Conservation (phyloP, 345 rosid genomes). For the Ricinus communis region DNA sequence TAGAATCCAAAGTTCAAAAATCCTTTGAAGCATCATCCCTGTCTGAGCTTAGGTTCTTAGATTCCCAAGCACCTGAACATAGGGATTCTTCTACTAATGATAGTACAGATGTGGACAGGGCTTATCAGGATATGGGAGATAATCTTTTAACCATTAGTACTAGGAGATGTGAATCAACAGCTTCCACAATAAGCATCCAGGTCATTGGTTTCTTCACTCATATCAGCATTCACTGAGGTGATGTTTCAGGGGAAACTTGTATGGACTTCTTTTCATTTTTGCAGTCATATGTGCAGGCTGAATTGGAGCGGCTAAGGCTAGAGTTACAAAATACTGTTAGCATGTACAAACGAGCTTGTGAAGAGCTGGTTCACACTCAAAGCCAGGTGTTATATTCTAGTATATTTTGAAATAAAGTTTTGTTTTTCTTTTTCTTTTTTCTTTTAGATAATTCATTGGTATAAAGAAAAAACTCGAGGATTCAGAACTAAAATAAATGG, state of each 20-base stretch:
- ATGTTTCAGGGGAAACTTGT: neutral
- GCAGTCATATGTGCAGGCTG: slow-evolving; percentile 56
- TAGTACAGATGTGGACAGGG: slow-evolving; percentile 16
- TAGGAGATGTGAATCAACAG: slow-evolving; percentile 9
- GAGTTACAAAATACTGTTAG: slow-evolving; percentile 58
- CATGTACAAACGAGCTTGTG: slow-evolving; percentile 71
- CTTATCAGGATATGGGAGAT: slow-evolving; percentile 10
- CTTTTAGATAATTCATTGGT: no score
- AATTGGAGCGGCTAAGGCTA: slow-evolving; percentile 60
- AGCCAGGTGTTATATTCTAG: slow-evolving; percentile 51
- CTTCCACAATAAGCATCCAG: slow-evolving; percentile 34
- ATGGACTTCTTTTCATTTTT: slow-evolving; percentile 6
- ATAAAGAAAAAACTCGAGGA: no score
- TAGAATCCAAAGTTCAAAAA: slow-evolving; percentile 26
- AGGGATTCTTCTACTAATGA: slow-evolving; percentile 7
- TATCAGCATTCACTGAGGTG: neutral
- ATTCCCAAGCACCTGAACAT: slow-evolving; percentile 22
- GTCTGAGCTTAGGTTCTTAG: slow-evolving; percentile 25
- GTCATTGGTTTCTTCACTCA: slow-evolving; percentile 21
- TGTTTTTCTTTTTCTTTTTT: no score
- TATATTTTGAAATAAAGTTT: no score
- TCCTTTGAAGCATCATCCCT: slow-evolving; percentile 24
- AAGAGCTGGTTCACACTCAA: slow-evolving; percentile 69
- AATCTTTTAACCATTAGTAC: slow-evolving; percentile 9
- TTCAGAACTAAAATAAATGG: neutral